Base-by-base conservation (phyloP, 106 monocot genomes). In the Dendrobium officinale region DNA sequence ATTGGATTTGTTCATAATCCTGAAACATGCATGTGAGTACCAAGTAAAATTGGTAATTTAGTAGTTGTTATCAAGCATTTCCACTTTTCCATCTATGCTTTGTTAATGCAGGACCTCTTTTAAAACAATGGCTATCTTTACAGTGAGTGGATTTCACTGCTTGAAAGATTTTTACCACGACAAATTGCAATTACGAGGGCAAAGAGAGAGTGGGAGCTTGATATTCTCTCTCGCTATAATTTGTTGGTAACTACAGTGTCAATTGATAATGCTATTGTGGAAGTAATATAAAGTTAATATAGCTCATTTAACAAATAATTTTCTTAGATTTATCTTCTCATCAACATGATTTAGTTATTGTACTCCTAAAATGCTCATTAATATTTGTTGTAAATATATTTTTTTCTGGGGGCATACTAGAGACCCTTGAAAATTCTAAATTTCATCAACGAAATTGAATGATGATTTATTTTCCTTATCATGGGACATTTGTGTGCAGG, bases 111-210 rank as follows among this genome's bases (percentile, higher is more conserved):
- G 45, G 10, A n/a, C 42, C 29, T 55, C 16, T 42, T 54, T 42
- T 54, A 55, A 26, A 72, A 55, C 16, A 37, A 42, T 48, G 51
- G 37, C 51, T 68, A 20, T 66, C 55, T 88, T 82, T 83, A 51
- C 86, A 98, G 98, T 77, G 95, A 98, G 83, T 98, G 98, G 95
- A 82, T 88, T 73, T 90, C 95, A 43, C 91, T 95, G 85, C 84
- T 99, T 75, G 99, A 99, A 83, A 91, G 99, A 72, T 99, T 93
- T 87, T 87, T 99, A 81, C 99, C 99, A 48, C 86, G 91, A 80
- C 99, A 99, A 84, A 87, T 99, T 83, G 88, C 99, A 64, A 84
- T 91, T 76, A 93, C 95, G 61, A 84, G 93, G 68, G 93, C 91
- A 86, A 99, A 91, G 70, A 80, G 75, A 61, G 99, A 99, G 5